These are phyloP conservation scores for Cudoniella acicularis DNA, from an alignment of 495 filamentous ascomycete genomes.

Conservation along the genomic window DNA sequence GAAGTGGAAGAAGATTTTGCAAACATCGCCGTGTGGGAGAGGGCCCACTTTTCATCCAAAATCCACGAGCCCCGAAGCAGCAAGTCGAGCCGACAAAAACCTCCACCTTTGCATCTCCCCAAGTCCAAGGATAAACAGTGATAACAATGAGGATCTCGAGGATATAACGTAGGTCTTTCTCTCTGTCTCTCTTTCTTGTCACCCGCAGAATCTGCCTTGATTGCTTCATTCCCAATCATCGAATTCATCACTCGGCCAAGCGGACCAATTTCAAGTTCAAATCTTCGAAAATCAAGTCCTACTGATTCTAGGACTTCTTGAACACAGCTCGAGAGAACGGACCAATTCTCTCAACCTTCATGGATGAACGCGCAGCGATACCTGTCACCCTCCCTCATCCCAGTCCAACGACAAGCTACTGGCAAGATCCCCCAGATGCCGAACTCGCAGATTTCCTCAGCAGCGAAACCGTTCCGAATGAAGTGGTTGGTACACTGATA, in stretches of 20 bases:
- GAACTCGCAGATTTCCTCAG: conserved; percentile 48
- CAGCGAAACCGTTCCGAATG: conserved; percentile 41
- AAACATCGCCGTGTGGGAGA: too few species aligned
- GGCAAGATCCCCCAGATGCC: conserved; percentile 60
- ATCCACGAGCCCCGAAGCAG: conserved; percentile 14
- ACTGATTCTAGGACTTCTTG: too few species aligned
- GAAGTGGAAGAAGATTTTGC: too few species aligned
- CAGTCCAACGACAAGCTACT: conserved; percentile 65
- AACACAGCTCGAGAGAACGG: too few species aligned
- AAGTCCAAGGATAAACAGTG: neutral
- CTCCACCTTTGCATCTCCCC: conserved; percentile 7
- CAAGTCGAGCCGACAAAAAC: conserved; percentile 3
- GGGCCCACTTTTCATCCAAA: too few species aligned
- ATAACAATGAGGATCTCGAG: neutral
- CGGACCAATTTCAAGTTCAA: too few species aligned
- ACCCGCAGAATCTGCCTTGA: neutral
- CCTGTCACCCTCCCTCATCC: conserved; percentile 46
- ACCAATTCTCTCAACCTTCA: conserved; percentile 23
- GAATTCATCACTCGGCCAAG: too few species aligned
- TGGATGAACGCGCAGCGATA: conserved; percentile 42
- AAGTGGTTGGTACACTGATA: conserved; percentile 52
- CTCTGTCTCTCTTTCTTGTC: neutral
- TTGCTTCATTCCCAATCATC: neutral
- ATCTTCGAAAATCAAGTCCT: too few species aligned
- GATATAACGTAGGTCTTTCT: conserved; percentile 9